Evolutionary conservation across 805 yeast genomes (phyloP), one percentile per base, ranked within the genome.

Genomic region (Kockiozyma suomiensis): DNA sequence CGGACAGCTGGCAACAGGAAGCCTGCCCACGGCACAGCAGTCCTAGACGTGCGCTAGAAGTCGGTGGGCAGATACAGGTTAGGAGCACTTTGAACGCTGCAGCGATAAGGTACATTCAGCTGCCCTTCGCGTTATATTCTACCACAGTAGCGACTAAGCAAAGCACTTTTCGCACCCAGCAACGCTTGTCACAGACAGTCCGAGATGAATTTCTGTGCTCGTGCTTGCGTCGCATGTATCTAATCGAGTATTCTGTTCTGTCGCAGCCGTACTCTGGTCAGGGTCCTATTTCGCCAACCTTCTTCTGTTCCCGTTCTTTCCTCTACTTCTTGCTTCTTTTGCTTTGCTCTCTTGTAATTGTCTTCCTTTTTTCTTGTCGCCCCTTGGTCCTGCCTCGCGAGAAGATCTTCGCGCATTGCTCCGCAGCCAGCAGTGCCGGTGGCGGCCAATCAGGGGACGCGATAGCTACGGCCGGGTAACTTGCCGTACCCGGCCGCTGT

Each of bases 401-500:
- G 32, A n/a, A n/a, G n/a, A n/a, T n/a, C n/a, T n/a, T n/a, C 26
- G 32, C 47, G 30, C 17, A 7, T 23, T 35, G 21, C 43, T 50
- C 33, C 33, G 28, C 54, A 3, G 38, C 35, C 28, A 8, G 30
- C 40, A 17, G 28, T 17, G 28, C 23, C 35, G 15, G 43, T 37
- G 42, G 33, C 43, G 43, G 43, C 53, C 45, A 49, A 49, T 49
- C 53, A 49, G 25, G 37, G 37, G 17, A 7, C 38, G 4, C 37
- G 37, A 13, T n/a, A 21, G 1, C 3, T 8, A 15, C 23, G 26
- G 46, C 47, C 47, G 54, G 47, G 46, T 40, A 50, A 41, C 38
- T 4, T 10, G 10, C 33, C 45, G 53, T 49, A 49, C 53, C 53
- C 53, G 23, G 32, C 21, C 32, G 15, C 26, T 26, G 33, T 33